A percentile compares a stretch with the other conserved stretches of the same genome.
Evolutionary conservation across 495 filamentous ascomycete genomes (phyloP).

Genomic region (Alectoria sarmentosa): DNA sequence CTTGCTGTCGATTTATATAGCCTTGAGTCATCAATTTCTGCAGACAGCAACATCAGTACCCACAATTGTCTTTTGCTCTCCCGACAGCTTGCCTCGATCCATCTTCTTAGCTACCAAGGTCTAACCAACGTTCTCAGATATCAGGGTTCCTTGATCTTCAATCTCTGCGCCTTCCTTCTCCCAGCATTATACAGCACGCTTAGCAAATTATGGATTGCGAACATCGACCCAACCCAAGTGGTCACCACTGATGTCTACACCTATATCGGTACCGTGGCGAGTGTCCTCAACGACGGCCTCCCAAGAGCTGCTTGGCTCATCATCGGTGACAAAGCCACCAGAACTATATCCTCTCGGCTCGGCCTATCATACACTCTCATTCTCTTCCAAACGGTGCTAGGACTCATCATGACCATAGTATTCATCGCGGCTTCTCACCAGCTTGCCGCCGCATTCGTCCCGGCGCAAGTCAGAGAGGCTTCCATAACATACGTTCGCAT

Average conservation of each 20-base stretch:
- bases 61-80: not conserved
- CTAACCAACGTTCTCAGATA: slow-evolving; percentile 36
- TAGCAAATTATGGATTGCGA: slow-evolving; percentile 67
- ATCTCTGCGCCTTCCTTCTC: slow-evolving; percentile 55
- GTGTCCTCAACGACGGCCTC: slow-evolving; percentile 70
- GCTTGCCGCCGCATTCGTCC: slow-evolving; percentile 59
- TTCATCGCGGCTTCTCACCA: slow-evolving; percentile 48
- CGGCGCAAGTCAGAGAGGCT: slow-evolving; percentile 44
- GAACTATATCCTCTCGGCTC: slow-evolving; percentile 45
- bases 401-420: slow-evolving; percentile 53
- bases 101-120: not conserved
- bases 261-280: slow-evolving; percentile 55
- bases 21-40: not conserved
- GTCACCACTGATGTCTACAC: slow-evolving; percentile 62
- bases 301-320: slow-evolving; percentile 61
- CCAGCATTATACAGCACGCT: slow-evolving; percentile 65
- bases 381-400: slow-evolving; percentile 48
- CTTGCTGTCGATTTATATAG: not conserved
- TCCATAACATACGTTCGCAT: slow-evolving; percentile 62
- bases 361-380: slow-evolving; percentile 59
- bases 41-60: not conserved
- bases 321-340: slow-evolving; percentile 58
- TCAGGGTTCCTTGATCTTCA: slow-evolving; percentile 53
- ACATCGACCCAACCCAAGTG: slow-evolving; percentile 58
- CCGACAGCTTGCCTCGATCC: not conserved